Conservation (phyloP, 2,329 filamentous ascomycete genomes). For the Phaeoacremonium minimum region DNA sequence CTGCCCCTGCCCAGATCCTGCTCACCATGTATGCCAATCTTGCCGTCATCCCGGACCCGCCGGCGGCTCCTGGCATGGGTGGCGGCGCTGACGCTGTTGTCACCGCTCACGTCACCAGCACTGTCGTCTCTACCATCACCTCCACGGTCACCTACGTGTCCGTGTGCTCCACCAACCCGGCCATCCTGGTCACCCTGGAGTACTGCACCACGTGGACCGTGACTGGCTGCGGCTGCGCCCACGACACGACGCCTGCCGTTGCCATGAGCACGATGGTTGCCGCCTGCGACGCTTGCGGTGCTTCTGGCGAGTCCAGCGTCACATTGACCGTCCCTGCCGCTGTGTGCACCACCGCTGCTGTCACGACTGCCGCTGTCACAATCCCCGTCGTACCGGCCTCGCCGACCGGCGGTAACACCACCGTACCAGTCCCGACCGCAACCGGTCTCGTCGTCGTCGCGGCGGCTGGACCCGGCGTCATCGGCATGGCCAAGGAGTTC, state of each 20-base stretch:
- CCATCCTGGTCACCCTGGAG: constrained; percentile 22
- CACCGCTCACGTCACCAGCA: constrained; percentile 1
- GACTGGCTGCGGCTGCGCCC: constrained; percentile 14
- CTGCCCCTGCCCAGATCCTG: constrained; percentile 23
- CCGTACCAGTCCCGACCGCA: constrained; percentile 3
- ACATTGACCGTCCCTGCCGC: constrained; percentile 26
- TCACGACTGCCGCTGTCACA: constrained; percentile 6
- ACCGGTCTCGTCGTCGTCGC: background rate
- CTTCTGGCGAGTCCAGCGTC: constrained; percentile 21
- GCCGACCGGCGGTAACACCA: background rate
- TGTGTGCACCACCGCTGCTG: constrained; percentile 7
- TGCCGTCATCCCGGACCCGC: constrained; percentile 22
- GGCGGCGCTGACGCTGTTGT: constrained; percentile 1
- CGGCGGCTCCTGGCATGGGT: constrained; percentile 23
- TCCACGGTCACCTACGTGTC: constrained; percentile 26
- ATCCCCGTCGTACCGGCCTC: background rate
- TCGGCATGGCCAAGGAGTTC: background rate
- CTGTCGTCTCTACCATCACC: constrained; percentile 9
- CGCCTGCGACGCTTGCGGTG: constrained; percentile 24
- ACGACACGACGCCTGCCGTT: constrained; percentile 7
- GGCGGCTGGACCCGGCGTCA: background rate
- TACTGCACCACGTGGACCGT: constrained; percentile 25
- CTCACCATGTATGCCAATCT: constrained; percentile 39
- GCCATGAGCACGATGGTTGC: constrained; percentile 22
- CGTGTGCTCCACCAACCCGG: constrained; percentile 26